Evolutionary conservation across 2,329 filamentous ascomycete species (phyloP).

Genomic region (Ophiostoma quercus): DNA sequence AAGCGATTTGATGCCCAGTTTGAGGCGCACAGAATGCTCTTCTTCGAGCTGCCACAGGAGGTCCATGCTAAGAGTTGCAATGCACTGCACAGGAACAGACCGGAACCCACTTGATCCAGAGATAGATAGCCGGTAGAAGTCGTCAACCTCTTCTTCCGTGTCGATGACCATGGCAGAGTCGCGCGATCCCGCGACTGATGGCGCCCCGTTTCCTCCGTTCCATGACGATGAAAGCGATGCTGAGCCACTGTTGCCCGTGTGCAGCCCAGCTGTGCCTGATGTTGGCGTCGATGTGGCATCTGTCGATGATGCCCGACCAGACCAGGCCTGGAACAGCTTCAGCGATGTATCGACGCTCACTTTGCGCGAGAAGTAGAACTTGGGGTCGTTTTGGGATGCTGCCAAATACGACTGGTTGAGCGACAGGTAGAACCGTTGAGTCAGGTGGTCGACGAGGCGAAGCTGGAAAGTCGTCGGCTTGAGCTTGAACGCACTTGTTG

Average conservation of each 20-base stretch:
- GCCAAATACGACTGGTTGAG: constrained; percentile 50
- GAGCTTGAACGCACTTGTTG: constrained; percentile 18
- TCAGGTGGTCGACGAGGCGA: constrained; percentile 40
- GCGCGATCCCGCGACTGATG: not conserved
- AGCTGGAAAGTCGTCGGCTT: constrained; percentile 38
- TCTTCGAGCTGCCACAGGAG: constrained; percentile 44
- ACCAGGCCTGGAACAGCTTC: constrained; percentile 32
- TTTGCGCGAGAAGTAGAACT: constrained; percentile 51
- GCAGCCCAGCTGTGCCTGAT: not conserved
- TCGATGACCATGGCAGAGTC: constrained; percentile 17
- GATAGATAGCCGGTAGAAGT: constrained; percentile 39
- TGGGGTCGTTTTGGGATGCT: constrained; percentile 42
- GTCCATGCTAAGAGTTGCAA: constrained; percentile 44
- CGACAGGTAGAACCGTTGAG: constrained; percentile 46
- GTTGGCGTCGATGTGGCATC: not conserved
- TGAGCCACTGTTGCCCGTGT: not conserved
- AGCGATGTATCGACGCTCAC: constrained; percentile 42
- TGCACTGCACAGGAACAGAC: constrained; percentile 38
- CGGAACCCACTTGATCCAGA: constrained; percentile 42
- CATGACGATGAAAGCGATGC: constrained; percentile 5
- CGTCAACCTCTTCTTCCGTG: constrained; percentile 30
- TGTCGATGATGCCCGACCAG: constrained; percentile 19
- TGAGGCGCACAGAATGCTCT: constrained; percentile 32
- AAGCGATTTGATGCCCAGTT: constrained; percentile 21
- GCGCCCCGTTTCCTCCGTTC: not conserved